Conservation (phyloP, 352 stramenopile genomes). For the Sclerospora graminicola region DNA sequence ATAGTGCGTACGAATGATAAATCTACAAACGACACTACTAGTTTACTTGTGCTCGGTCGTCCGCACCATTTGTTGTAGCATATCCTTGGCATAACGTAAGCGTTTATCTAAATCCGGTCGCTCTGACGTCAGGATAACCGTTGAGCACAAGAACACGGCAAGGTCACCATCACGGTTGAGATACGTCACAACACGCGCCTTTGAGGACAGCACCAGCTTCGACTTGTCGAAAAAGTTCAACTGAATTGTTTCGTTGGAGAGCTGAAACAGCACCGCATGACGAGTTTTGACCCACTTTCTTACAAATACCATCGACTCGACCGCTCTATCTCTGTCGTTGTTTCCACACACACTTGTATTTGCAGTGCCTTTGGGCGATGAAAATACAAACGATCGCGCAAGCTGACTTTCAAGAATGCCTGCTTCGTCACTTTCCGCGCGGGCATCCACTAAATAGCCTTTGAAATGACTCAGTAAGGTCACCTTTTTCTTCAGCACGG, state of each 20-base stretch:
- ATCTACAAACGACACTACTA: constrained; percentile 8
- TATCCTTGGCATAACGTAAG: constrained; percentile 92
- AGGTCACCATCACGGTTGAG: constrained; percentile 69
- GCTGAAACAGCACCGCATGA: constrained; percentile 95
- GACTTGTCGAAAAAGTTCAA: constrained; percentile 96
- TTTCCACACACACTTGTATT: constrained; percentile 8
- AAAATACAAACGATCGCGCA: constrained; percentile 13
- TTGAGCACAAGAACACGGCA: constrained; percentile 35
- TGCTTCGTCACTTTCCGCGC: constrained; percentile 38
- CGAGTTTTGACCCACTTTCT: constrained; percentile 98
- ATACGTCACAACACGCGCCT: constrained; percentile 87
- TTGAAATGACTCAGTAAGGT: constrained; percentile 97
- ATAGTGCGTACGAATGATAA: constrained; percentile 14
- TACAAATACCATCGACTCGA: constrained; percentile 83
- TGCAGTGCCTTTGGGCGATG: constrained; percentile 14
- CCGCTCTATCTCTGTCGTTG: constrained; percentile 1
- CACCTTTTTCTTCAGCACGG: constrained; percentile 94
- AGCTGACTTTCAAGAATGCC: constrained; percentile 36
- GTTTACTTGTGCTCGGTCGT: constrained; percentile 17
- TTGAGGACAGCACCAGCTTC: constrained; percentile 90
- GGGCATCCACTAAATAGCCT: constrained; percentile 91
- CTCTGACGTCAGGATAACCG: constrained; percentile 47
- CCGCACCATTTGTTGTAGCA: constrained; percentile 90
- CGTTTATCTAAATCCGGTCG: constrained; percentile 63
- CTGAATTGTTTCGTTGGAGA: constrained; percentile 94